Evolutionary conservation across 2,329 filamentous ascomycete species (phyloP), one percentile per base, ranked within the genome.

Genomic region (Myriosclerotinia curreyana): DNA sequence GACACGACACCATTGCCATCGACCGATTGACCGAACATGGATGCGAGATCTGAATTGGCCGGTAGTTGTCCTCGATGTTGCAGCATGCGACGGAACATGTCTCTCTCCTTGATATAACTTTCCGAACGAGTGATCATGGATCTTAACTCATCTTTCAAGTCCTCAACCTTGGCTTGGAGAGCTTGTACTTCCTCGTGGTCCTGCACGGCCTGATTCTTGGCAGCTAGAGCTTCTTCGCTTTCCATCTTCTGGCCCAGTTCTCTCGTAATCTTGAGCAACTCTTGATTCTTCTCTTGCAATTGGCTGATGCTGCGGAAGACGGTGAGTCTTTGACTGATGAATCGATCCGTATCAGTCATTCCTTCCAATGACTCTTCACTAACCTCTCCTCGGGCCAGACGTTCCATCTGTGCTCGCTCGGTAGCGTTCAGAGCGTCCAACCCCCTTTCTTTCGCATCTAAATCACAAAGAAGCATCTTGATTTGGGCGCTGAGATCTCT

Each of bases 71-170:
- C 85, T 65, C 86, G 83, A 67, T 95, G 90, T 69, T 94, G 90
- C 38, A 97, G 84, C 80, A 98, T 93, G 60, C 93, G 92, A 28
- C 94, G 88, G 87, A 97, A 98, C 86, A 97, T 97, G 74, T 99
- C 94, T 67, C 95, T 88, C 78, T 99, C 95, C 71, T 92, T 91
- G 74, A 95, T 92, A 75, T 96, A 96, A 75, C 91, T 96, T 79
- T 96, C 91, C 68, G 92, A 90, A 64, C 93, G 91, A 38, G 89
- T 86, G 51, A 89, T 86, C 69, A 96, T 88, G 15, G 90, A 90
- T 69, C 88, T 86, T 60, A 96, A 86, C 74, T 97, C 92, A 68
- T 97, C 94, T 65, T 91, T 87, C 75, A 87, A 94, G 75, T 89
- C 86, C 69, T 88, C 83, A 31, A 96, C 82, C 69, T 92, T 87